phyloP scores from a whole-genome alignment of 2,329 filamentous ascomycete species.

The Colletotrichum nymphaeae region DNA sequence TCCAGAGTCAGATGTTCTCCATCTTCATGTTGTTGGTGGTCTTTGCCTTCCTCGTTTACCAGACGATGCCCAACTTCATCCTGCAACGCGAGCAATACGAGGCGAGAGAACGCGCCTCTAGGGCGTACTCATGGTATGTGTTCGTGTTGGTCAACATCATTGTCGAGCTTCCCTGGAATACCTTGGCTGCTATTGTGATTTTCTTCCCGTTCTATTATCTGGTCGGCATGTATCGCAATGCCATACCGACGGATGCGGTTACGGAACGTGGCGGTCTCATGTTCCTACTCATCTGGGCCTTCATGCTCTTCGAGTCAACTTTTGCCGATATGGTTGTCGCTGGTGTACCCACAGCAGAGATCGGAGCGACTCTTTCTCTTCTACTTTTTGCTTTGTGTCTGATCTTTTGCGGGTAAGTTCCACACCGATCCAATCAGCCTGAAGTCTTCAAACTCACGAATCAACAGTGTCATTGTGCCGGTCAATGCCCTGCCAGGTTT shows the following conservation, averaged over 20 bases:
- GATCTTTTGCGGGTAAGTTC: constrained; percentile 62
- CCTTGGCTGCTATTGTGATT: constrained; percentile 68
- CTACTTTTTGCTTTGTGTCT: constrained; percentile 70
- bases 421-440: background rate
- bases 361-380: constrained; percentile 70
- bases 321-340: constrained; percentile 74
- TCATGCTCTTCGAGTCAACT: constrained; percentile 73
- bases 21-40: constrained; percentile 75
- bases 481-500: constrained; percentile 69
- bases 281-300: constrained; percentile 71
- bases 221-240: constrained; percentile 69
- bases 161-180: constrained; percentile 76
- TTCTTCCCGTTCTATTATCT: constrained; percentile 76
- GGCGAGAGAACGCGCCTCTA: constrained; percentile 72
- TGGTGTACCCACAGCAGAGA: constrained; percentile 71
- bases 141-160: constrained; percentile 74
- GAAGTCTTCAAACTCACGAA: background rate
- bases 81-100: constrained; percentile 74
- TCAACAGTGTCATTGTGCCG: constrained; percentile 66
- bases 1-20: constrained; percentile 74
- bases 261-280: constrained; percentile 66
- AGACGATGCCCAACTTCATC: constrained; percentile 75
- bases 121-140: constrained; percentile 73
- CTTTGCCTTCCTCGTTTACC: constrained; percentile 69
- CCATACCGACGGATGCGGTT: constrained; percentile 39